phyloP scores from a whole-genome alignment of 2,329 filamentous ascomycete genomes.

The Ceratocystiopsis brevicomis region DNA sequence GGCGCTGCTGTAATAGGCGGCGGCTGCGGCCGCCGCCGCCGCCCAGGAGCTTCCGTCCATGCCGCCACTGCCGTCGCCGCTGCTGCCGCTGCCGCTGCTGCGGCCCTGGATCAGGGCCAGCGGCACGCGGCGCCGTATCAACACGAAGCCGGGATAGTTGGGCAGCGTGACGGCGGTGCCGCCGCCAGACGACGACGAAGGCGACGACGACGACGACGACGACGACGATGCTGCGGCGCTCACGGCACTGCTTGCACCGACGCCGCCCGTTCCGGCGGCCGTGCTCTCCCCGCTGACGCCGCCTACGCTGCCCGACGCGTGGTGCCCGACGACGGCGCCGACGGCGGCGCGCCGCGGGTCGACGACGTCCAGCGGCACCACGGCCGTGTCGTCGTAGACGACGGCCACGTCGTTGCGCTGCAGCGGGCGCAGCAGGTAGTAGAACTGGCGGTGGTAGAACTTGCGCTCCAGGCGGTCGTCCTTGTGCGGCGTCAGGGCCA shows the following conservation, averaged over 20 bases:
- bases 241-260: no score
- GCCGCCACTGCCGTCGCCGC: not conserved
- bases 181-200: conserved; percentile 15
- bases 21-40: no score
- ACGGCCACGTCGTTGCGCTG: conserved; percentile 36
- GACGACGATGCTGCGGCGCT: conserved; percentile 4
- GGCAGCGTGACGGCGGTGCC: conserved; percentile 47
- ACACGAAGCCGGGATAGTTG: conserved; percentile 35
- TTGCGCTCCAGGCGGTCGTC: conserved; percentile 46
- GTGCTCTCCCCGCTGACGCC: conserved; percentile 39
- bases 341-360: conserved; percentile 30
- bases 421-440: conserved; percentile 47
- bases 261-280: conserved; percentile 21
- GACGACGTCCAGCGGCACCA: conserved; percentile 49
- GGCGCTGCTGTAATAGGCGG: no score
- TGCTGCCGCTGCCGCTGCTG: conserved; percentile 17
- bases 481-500: conserved; percentile 38
- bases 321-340: no score
- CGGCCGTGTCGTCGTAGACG: conserved; percentile 45
- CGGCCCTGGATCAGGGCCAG: conserved; percentile 20
- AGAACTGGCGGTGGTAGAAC: conserved; percentile 53
- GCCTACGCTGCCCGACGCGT: not conserved
- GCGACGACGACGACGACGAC: not conserved
- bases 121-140: conserved; percentile 38
- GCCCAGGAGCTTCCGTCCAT: not conserved